Base-by-base conservation (phyloP, 441 rosid species). In the Breynia disticha region DNA sequence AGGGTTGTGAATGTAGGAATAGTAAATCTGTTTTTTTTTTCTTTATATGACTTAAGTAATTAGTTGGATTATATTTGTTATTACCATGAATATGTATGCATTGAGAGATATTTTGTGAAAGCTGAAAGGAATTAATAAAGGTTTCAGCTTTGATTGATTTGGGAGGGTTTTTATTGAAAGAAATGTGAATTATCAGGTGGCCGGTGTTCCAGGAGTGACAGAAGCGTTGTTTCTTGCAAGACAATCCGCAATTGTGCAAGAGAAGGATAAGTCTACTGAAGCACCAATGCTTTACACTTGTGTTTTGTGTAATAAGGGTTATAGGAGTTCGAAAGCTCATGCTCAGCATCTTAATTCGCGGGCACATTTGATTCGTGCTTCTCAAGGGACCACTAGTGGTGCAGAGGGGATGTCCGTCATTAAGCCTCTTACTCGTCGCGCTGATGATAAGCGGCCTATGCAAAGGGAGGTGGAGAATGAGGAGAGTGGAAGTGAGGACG, bases 121-220 rank as follows among this genome's bases (percentile, higher is more conserved):
- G n/a, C 32, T 24, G 7, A 24, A 2, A 7, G 4, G 32, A 24
- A 24, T 24, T 24, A 24, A 24, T 3, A 24, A 24, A 24, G 32
- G 32, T 24, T 2, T 2, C 7, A 24, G 32, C 18, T 56, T 32
- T 11, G 12, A 24, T 14, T 19, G 17, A 2, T 17, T n/a, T 35
- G 14, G 45, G 47, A 59, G n/a, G 10, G 7, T 42, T 13, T 14
- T 11, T 14, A 18, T 16, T 11, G 2, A 13, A 44, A 10, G 18
- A 28, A 24, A 24, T 24, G 7, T 2, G 7, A 24, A 24, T 24
- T 24, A 7, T 24, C 32, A 93, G 97, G 78, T 93, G 19, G 98
- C 96, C 65, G 96, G 96, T 42, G 96, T 93, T 68, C 97, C 98
- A 0, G 98, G 97, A 57, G 98, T 91, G 67, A 91, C 95, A 35